Base-by-base conservation (phyloP, 2,329 filamentous ascomycete genomes). In the Blastomyces silverae region DNA sequence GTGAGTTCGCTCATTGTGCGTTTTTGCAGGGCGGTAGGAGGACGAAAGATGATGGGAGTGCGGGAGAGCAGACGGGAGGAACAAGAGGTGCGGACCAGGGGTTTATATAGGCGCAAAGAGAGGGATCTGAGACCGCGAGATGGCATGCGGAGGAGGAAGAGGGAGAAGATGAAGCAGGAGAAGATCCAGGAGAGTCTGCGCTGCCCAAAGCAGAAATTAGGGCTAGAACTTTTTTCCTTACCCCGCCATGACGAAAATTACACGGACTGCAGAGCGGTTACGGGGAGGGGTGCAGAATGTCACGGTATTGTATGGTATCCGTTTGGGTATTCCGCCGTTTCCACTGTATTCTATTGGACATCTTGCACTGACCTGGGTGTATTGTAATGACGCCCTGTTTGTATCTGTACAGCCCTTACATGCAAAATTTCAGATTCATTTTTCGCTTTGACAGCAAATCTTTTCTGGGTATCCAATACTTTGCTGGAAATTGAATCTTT, bases 1-100 rank as follows among this genome's bases (percentile, higher is more conserved):
- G 83, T 84, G 79, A 90, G 85, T 75, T 90, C 84, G 78, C 82
- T 80, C 88, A 90, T 90, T 73, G 74, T 85, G 62, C 53, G 62
- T n/a, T 13, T 52, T 31, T 34, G 58, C 15, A n/a, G 58, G 44
- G 20, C 4, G 28, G 20, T 15, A 25, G 20, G 22, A 34, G 42
- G 44, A 8, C 58, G 37, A 48, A n/a, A 11, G 58, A 37, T 13
- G 17, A 31, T 1, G 22, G 28, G 8, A 20, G 3, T 22, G 44
- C 13, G 44, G 15, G 5, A 42, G 22, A 28, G 42, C 4, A 37
- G 42, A 50, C 42, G 28, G 25, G 58, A 17, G 7, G 17, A 7
- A 34, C 28, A 50, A 28, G 42, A 61, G 58, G n/a, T 5, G 58
- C 42, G 44, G 31, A 5, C 15, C 4, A n/a, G 28, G n/a, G 44